phyloP scores from a whole-genome alignment of 2,329 filamentous ascomycete genomes.

The Falciphora oryzae region DNA sequence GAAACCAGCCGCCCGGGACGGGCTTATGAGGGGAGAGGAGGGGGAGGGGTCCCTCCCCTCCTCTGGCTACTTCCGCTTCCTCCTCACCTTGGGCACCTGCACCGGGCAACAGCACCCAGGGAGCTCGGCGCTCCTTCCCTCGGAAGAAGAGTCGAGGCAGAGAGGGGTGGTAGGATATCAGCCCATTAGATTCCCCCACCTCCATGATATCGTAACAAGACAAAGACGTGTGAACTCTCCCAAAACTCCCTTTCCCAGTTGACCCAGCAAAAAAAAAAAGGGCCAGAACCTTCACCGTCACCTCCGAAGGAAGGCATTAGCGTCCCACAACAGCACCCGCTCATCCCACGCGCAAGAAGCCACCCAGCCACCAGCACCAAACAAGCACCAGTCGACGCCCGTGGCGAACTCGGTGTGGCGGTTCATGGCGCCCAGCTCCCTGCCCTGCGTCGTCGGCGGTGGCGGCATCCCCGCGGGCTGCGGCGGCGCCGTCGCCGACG shows the following conservation, averaged over 20 bases:
- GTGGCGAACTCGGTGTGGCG: conserved; percentile 93
- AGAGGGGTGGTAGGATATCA: no score
- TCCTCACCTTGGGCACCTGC: no score
- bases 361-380: conserved; percentile 92
- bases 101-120: no score
- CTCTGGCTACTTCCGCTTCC: no score
- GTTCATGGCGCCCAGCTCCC: conserved; percentile 80
- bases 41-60: no score
- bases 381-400: conserved; percentile 96
- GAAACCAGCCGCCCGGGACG: neutral
- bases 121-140: no score
- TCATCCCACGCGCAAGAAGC: conserved; percentile 95
- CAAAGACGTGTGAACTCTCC: neutral
- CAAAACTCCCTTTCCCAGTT: neutral
- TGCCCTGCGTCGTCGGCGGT: conserved; percentile 17
- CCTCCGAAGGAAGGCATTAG: conserved; percentile 43
- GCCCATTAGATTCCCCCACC: neutral
- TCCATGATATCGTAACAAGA: neutral
- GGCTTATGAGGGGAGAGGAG: no score
- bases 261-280: neutral
- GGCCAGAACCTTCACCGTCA: neutral
- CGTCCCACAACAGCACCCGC: conserved; percentile 86
- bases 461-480: conserved; percentile 20
- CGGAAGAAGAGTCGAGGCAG: no score
- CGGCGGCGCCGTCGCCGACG: conserved; percentile 29